These are phyloP conservation scores for Geranium incanum DNA, from an alignment of 441 rosid species.

Conservation along the genomic window DNA sequence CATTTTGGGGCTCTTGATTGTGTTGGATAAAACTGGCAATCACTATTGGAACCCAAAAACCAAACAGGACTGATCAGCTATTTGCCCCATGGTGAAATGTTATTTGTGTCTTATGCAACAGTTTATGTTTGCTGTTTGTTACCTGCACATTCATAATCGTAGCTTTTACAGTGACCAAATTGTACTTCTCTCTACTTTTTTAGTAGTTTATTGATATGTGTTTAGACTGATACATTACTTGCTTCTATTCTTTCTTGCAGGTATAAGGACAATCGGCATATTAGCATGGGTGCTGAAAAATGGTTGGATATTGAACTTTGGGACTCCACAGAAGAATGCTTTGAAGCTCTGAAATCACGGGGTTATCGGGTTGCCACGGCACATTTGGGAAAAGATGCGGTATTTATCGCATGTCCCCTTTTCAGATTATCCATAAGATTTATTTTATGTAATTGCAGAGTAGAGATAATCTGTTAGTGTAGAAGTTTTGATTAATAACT, in stretches of 20 bases:
- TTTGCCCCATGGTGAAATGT: too few relatives aligned
- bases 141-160: not conserved
- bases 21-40: not conserved
- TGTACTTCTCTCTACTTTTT: not conserved
- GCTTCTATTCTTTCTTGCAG: conserved; percentile 28
- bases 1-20: not conserved
- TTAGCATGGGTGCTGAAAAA: conserved; percentile 97
- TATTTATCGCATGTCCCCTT: conserved; percentile 25
- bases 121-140: not conserved
- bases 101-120: not conserved
- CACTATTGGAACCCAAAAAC: not conserved
- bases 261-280: conserved; percentile 81
- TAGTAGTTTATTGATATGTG: not conserved
- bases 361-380: conserved; percentile 81
- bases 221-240: not conserved
- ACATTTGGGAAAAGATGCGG: conserved; percentile 76
- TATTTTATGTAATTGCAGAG: not conserved
- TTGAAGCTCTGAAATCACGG: conserved; percentile 54
- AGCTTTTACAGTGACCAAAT: not conserved
- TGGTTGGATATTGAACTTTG: conserved; percentile 96
- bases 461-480: not conserved
- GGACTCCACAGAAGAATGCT: conserved; percentile 69
- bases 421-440: not conserved
- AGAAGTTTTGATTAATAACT: not conserved
- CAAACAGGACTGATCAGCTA: too few relatives aligned